A percentile compares a stretch with the other conserved stretches of the same genome.
Evolutionary conservation across 345 rosid genomes (phyloP).

Genomic region (Populus alba): DNA sequence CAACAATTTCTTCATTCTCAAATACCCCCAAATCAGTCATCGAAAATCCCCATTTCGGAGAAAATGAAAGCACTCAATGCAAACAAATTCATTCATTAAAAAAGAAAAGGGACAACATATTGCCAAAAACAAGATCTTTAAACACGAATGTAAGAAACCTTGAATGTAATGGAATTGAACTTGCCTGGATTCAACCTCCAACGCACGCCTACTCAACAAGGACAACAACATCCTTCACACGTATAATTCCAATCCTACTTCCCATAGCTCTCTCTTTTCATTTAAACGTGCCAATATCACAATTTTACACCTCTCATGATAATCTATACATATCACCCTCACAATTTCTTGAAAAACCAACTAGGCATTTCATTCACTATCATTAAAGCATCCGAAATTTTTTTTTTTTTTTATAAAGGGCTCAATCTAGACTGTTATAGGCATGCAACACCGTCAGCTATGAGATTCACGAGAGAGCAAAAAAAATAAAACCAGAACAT

Average conservation of each 20-base stretch:
- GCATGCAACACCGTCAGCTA: background rate
- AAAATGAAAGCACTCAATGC: background rate
- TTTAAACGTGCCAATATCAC: constrained; percentile 24
- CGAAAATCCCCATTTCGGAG: background rate
- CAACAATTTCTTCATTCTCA: background rate
- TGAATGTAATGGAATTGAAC: background rate
- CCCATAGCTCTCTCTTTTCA: constrained; percentile 70
- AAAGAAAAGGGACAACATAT: background rate
- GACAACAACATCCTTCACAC: constrained; percentile 88
- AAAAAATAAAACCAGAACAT: background rate
- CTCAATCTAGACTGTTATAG: background rate
- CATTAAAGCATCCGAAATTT: background rate
- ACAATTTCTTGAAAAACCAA: background rate
- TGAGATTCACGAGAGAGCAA: background rate
- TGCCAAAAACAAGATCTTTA: background rate
- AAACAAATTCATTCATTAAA: background rate
- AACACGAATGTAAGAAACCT: background rate
- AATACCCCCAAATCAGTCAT: background rate
- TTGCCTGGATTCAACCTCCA: constrained; percentile 95
- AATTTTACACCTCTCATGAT: constrained; percentile 20
- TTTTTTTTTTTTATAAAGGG: no score
- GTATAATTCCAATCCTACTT: constrained; percentile 36
- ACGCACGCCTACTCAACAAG: constrained; percentile 87
- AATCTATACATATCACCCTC: background rate
- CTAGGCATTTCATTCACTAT: background rate